These are phyloP conservation scores for Rhodocollybia butyracea DNA, from an alignment of 768 basidiomycete species.

Conservation along the genomic window DNA sequence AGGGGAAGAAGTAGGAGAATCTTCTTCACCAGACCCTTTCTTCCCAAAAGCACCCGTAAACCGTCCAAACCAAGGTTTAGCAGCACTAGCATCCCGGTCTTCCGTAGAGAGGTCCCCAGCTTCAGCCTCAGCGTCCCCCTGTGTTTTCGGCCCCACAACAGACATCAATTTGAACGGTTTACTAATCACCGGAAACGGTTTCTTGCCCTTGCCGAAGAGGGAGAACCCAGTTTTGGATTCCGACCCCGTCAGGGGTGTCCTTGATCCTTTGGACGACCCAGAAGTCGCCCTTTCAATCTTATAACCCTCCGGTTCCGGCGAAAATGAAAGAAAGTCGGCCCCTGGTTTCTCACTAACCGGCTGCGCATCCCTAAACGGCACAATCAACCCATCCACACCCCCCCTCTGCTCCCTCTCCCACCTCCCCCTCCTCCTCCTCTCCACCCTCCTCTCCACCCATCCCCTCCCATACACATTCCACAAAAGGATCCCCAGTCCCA, in stretches of 20 bases:
- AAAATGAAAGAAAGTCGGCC: constrained; percentile 41
- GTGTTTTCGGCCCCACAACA: constrained; percentile 30
- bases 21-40: constrained; percentile 16
- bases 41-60: constrained; percentile 22
- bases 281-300: constrained; percentile 30
- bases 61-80: constrained; percentile 24
- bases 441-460: constrained; percentile 44
- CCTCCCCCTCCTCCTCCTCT: constrained; percentile 43
- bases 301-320: constrained; percentile 38
- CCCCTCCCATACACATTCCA: constrained; percentile 66
- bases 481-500: constrained; percentile 66
- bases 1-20: too few relatives aligned
- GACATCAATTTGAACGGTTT: constrained; percentile 41
- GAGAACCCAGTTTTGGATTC: constrained; percentile 24
- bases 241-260: constrained; percentile 9
- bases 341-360: constrained; percentile 16
- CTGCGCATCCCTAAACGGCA: constrained; percentile 27
- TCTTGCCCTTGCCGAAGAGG: too few relatives aligned
- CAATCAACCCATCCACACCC: constrained; percentile 41
- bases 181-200: constrained; percentile 21
- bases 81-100: constrained; percentile 12
- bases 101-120: constrained; percentile 9
- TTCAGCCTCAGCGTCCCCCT: constrained; percentile 9
- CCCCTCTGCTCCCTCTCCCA: constrained; percentile 52
- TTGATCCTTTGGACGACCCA: constrained; percentile 10